These are phyloP conservation scores for Clavariopsis aquatica DNA, from an alignment of 495 filamentous ascomycete species.

Conservation along the genomic window DNA sequence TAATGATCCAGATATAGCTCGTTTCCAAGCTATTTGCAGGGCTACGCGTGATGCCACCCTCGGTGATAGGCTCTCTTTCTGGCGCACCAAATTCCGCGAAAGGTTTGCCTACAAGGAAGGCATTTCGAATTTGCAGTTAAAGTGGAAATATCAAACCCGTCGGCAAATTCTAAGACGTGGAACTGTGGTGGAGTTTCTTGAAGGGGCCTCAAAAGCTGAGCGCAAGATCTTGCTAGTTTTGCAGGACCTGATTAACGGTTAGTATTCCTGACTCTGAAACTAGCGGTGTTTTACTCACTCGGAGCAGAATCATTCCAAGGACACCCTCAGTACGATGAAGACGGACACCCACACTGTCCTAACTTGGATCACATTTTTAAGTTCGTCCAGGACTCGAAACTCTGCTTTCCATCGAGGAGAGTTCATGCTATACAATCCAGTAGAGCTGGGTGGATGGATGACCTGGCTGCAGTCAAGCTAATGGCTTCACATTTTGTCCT, in stretches of 20 bases:
- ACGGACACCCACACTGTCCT: constrained; percentile 20
- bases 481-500: constrained; percentile 39
- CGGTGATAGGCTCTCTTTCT: constrained; percentile 39
- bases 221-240: constrained; percentile 36
- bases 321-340: constrained; percentile 1
- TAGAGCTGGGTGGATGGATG: constrained; percentile 1
- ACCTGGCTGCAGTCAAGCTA: constrained; percentile 40
- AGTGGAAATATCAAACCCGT: constrained; percentile 39
- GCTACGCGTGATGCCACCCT: constrained; percentile 41
- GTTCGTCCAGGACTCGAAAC: constrained; percentile 27
- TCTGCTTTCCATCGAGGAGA: constrained; percentile 12
- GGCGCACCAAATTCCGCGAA: constrained; percentile 39
- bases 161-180: constrained; percentile 29
- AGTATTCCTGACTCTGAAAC: not conserved
- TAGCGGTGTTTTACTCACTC: not conserved
- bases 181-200: constrained; percentile 26
- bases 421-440: not conserved
- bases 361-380: constrained; percentile 19
- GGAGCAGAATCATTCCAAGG: constrained; percentile 32
- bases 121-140: constrained; percentile 20
- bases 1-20: constrained; percentile 39
- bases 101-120: constrained; percentile 26
- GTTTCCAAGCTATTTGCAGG: constrained; percentile 37
- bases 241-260: constrained; percentile 40
- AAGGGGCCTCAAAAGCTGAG: constrained; percentile 25